phyloP scores from a whole-genome alignment of 352 stramenopile species.

The Albugo laibachii region DNA sequence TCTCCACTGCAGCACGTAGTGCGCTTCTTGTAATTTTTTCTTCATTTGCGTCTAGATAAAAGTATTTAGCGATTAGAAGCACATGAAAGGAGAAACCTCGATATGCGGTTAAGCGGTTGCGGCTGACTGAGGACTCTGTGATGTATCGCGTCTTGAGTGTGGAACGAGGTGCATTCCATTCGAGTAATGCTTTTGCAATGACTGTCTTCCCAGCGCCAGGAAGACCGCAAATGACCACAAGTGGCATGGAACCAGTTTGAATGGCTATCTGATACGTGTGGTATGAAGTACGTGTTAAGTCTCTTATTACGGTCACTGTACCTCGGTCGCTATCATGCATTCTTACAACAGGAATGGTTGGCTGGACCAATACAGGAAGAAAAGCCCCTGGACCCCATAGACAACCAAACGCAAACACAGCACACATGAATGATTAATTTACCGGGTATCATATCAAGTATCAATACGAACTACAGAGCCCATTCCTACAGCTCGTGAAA shows the following conservation, averaged over 20 bases:
- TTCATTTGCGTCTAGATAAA: conserved; percentile 18
- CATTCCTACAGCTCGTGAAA: too few relatives aligned
- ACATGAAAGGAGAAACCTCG: conserved; percentile 12
- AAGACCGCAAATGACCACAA: conserved; percentile 53
- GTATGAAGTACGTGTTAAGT: too few relatives aligned
- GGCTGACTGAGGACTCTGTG: conserved; percentile 34
- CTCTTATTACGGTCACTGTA: too few relatives aligned
- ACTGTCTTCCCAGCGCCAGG: conserved; percentile 45
- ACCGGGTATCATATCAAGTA: too few relatives aligned
- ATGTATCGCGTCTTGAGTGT: conserved; percentile 30
- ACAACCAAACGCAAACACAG: too few relatives aligned
- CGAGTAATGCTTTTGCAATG: conserved; percentile 24
- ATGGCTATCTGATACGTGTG: too few relatives aligned
- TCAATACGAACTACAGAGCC: too few relatives aligned
- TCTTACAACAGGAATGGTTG: too few relatives aligned
- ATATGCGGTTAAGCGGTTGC: conserved; percentile 35
- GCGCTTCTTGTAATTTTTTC: conserved; percentile 58
- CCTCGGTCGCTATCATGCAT: too few relatives aligned
- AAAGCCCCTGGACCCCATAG: too few relatives aligned
- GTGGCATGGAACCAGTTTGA: conserved; percentile 21
- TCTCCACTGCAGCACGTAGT: conserved; percentile 40
- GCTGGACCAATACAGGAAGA: too few relatives aligned
- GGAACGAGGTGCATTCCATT: conserved; percentile 14
- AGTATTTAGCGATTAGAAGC: not conserved
- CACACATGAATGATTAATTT: too few relatives aligned